Conservation (phyloP, 805 yeast species). For the Metschnikowia colocasiae region DNA sequence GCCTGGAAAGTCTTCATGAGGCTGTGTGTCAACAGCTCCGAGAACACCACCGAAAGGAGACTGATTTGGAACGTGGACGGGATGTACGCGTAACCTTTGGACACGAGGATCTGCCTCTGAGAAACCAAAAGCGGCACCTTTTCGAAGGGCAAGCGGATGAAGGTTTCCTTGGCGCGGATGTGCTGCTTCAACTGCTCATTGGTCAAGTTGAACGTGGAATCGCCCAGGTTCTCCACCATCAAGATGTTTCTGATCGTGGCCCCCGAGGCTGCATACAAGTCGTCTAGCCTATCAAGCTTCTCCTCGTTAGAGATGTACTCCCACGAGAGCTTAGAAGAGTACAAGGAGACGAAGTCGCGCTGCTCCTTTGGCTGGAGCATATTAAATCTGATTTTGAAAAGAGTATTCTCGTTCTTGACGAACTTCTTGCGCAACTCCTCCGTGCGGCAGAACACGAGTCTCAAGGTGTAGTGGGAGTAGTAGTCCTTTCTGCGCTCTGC, state of each 20-base stretch:
- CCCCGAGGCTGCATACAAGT: conserved; percentile 55
- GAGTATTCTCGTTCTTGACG: conserved; percentile 65
- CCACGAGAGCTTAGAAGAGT: conserved; percentile 63
- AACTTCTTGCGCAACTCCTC: conserved; percentile 82
- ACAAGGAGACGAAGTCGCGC: conserved; percentile 57
- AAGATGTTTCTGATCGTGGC: conserved; percentile 37
- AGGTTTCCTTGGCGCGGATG: conserved; percentile 53
- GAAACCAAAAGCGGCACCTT: conserved; percentile 75
- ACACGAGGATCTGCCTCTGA: conserved; percentile 63
- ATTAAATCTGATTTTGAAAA: conserved; percentile 72
- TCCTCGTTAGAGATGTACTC: conserved; percentile 63
- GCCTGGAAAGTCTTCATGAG: conserved; percentile 69
- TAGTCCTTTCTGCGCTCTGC: conserved; percentile 83
- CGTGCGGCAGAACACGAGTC: conserved; percentile 85
- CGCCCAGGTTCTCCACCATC: conserved; percentile 27
- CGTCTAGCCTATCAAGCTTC: conserved; percentile 43
- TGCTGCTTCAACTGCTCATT: conserved; percentile 53
- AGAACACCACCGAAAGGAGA: conserved; percentile 66
- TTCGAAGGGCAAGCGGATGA: conserved; percentile 85
- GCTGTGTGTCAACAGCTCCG: conserved; percentile 46
- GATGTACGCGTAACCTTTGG: conserved; percentile 74
- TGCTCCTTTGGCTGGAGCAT: conserved; percentile 64
- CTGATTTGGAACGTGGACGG: conserved; percentile 78
- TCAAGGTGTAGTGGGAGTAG: conserved; percentile 82
- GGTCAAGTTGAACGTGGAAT: conserved; percentile 25